These are phyloP conservation scores for Melampsora americana DNA, from an alignment of 1,284 basidiomycete species.

Conservation along the genomic window DNA sequence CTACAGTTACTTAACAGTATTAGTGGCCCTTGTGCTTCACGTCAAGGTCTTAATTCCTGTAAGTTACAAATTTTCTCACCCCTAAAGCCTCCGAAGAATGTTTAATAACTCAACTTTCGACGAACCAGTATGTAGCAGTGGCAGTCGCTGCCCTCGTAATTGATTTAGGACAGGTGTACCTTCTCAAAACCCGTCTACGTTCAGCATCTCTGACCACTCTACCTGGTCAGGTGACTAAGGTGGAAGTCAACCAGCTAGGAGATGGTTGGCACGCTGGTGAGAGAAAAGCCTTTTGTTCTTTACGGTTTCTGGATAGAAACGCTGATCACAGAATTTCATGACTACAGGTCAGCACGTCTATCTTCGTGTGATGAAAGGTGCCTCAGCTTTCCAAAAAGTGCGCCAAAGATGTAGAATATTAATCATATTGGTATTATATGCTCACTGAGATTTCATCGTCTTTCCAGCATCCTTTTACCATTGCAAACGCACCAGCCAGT, in stretches of 20 bases:
- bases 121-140: not conserved
- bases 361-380: conserved; percentile 24
- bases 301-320: not conserved
- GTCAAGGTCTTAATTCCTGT: conserved; percentile 7
- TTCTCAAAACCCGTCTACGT: not conserved
- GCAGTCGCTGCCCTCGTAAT: not conserved
- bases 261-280: conserved; percentile 32
- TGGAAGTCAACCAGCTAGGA: conserved; percentile 25
- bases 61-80: not conserved
- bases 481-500: conserved; percentile 21
- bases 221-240: conserved; percentile 22
- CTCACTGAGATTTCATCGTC: not conserved
- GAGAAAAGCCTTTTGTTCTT: not conserved
- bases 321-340: not conserved
- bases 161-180: not conserved
- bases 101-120: not conserved
- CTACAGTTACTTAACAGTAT: not conserved
- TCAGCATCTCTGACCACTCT: not conserved
- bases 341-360: conserved; percentile 24
- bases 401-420: not conserved
- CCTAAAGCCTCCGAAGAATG: not conserved
- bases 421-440: not conserved
- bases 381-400: conserved; percentile 25
- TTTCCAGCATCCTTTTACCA: conserved; percentile 33
- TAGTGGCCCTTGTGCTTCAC: conserved; percentile 17